These are phyloP conservation scores for Ogataea ganodermae DNA, from an alignment of 805 yeast genomes.

Conservation along the genomic window DNA sequence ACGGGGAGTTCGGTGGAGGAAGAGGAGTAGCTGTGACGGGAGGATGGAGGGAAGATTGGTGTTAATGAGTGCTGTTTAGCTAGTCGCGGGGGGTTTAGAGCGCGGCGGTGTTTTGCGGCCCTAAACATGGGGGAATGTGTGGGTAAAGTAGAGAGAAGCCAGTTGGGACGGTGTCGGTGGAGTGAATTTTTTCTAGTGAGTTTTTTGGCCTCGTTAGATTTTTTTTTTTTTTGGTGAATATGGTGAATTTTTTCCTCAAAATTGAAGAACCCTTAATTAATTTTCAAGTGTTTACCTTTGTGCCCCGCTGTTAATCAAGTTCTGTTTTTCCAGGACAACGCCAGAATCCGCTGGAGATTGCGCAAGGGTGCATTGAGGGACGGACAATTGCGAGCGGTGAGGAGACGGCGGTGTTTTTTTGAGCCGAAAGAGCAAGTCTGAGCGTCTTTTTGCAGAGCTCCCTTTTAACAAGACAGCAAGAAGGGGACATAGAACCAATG, in stretches of 20 bases:
- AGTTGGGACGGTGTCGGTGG: no score
- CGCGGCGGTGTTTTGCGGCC: no score
- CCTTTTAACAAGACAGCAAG: neutral
- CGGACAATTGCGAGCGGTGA: neutral
- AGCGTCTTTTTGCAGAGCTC: neutral
- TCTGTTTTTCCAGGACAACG: no score
- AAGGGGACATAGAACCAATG: neutral
- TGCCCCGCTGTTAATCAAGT: no score
- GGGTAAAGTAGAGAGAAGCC: no score
- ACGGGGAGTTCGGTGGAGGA: neutral
- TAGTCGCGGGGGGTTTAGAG: no score
- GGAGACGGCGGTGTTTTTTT: neutral
- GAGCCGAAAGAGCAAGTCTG: neutral
- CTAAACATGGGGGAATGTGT: no score
- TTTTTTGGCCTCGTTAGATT: neutral
- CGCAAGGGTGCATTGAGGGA: neutral
- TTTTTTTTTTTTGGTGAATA: neutral
- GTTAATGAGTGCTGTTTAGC: no score
- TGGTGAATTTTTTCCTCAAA: neutral
- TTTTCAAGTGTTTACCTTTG: constrained; percentile 1
- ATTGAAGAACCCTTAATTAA: neutral
- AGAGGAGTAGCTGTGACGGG: neutral
- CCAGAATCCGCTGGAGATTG: neutral
- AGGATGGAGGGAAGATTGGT: neutral
- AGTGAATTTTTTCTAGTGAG: neutral